Base-by-base conservation (phyloP, 164 flowering plant genomes). In the Hamamelis virginiana region DNA sequence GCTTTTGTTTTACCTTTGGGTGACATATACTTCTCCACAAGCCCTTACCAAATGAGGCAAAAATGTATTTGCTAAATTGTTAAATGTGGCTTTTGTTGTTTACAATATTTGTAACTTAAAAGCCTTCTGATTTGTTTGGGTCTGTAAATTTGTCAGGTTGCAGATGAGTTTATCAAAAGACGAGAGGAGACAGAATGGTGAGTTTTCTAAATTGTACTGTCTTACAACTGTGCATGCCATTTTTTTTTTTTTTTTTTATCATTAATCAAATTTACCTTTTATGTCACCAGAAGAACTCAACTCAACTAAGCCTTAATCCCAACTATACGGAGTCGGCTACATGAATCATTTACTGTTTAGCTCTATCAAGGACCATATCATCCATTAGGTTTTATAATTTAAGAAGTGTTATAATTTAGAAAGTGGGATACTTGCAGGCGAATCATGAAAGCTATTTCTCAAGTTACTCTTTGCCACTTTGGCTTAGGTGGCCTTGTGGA, bases 171-270 rank as follows among this genome's bases (percentile, higher is more conserved):
- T 75, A 76, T 93, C 59, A 90, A 81, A 77, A 89, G 98, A 71
- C 83, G 96, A 62, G 80, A 81, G 78, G 99, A 96, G 79, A 89
- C 98, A 62, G 98, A 96, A 81, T 96, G 99, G 99, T 94, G 33
- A 82, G 87, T 71, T 60, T 66, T 22, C 43, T 18, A 5, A 23
- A 14, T 16, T 45, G 5, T 3, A 22, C 33, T 33, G 45, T 21
- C 45, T 28, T 15, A 59, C 63, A 57, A 57, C 33, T 57, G 22
- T 22, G 8, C 11, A 1, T 22, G 59, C 5, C 10, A 22, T 25
- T 56, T 10, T 22, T 13, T 12, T 1, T 56, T 26, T 15, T 11
- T 12, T 25, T 22, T 23, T 11, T 4, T 16, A 51, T 51, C 8
- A n/a, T 21, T 4, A 33, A 33, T 33, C 41, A 33, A 33, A 33